phyloP scores from a whole-genome alignment of 805 yeast genomes.

The Suhomyces pyralidae region DNA sequence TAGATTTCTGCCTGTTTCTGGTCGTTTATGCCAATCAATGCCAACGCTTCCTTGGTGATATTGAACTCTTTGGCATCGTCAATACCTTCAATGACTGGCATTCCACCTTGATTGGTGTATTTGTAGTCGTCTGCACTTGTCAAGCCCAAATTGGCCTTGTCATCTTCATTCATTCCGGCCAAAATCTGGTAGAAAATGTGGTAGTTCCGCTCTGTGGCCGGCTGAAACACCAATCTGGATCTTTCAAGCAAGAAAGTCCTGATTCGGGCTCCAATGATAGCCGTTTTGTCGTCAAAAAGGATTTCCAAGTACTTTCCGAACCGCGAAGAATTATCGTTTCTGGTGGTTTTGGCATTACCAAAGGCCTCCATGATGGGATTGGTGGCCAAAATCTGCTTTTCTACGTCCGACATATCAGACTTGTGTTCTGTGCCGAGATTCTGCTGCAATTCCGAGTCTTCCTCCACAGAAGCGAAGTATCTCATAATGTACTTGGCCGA shows the following conservation, averaged over 20 bases:
- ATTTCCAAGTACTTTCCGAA: conserved; percentile 96
- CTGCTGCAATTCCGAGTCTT: conserved; percentile 32
- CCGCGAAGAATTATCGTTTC: conserved; percentile 96
- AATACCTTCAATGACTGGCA: conserved; percentile 64
- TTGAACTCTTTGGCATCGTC: conserved; percentile 79
- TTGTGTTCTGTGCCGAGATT: conserved; percentile 35
- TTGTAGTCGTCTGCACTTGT: conserved; percentile 64
- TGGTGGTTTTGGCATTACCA: conserved; percentile 96
- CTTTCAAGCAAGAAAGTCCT: conserved; percentile 91
- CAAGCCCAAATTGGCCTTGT: conserved; percentile 58
- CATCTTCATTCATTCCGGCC: conserved; percentile 61
- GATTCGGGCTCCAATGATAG: conserved; percentile 91
- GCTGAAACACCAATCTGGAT: conserved; percentile 92
- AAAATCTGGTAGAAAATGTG: conserved; percentile 91
- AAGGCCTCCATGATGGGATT: conserved; percentile 97
- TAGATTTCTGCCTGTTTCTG: conserved; percentile 66
- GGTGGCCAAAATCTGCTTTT: conserved; percentile 91
- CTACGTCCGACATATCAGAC: conserved; percentile 82
- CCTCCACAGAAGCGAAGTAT: conserved; percentile 92
- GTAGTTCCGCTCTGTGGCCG: conserved; percentile 84
- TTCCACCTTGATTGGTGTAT: conserved; percentile 89
- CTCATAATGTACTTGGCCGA: conserved; percentile 97
- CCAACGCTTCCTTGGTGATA: conserved; percentile 72
- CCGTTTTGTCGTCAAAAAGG: conserved; percentile 67
- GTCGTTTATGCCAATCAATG: conserved; percentile 68